Base-by-base conservation (phyloP, 352 stramenopile species). In the Phytophthora fragariaefolia region DNA sequence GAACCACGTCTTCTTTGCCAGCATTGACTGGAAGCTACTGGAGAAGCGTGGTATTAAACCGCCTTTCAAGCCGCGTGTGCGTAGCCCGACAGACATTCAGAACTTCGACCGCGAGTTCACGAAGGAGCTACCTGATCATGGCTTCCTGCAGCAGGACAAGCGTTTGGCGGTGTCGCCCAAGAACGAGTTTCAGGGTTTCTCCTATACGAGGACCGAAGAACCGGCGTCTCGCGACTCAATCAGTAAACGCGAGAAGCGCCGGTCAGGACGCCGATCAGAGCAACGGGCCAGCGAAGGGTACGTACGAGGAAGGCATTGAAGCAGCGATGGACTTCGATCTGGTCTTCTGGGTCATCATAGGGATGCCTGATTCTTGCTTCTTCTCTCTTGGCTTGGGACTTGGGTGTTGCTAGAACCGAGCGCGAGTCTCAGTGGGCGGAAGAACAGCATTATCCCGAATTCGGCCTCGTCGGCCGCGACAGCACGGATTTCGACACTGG, bases 31-130 rank as follows among this genome's bases (percentile, higher is more conserved):
- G 89, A 73, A 69, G 4, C 49, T 83, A 48, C 75, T 96, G 18
- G 83, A 93, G 62, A 73, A 77, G 50, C 86, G 85, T 22, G 71
- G 69, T 30, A 73, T 95, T 23, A 93, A 92, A 56, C 87, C 89
- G n/a, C 87, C 87, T 18, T 96, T 96, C 75, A 95, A 95, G 75
- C 87, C 89, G 42, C 87, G 88, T 27, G 83, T 95, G 38, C 80
- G 85, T 27, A 80, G 79, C 22, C 80, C 84, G 0, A 96, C 86
- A 5, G 88, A 96, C 51, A 90, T 95, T 48, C 86, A 96, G 74
- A 96, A 96, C 63, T 96, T 96, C 63, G 88, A 96, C 62, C 87
- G 90, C 58, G 86, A 95, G 64, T 95, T 96, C 53, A 96, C 89
- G 20, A 91, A 91, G 59, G 87, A 95, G 49, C 69, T 83, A 8